Conservation (phyloP, 495 filamentous ascomycete species). For the Choiromyces venosus region DNA sequence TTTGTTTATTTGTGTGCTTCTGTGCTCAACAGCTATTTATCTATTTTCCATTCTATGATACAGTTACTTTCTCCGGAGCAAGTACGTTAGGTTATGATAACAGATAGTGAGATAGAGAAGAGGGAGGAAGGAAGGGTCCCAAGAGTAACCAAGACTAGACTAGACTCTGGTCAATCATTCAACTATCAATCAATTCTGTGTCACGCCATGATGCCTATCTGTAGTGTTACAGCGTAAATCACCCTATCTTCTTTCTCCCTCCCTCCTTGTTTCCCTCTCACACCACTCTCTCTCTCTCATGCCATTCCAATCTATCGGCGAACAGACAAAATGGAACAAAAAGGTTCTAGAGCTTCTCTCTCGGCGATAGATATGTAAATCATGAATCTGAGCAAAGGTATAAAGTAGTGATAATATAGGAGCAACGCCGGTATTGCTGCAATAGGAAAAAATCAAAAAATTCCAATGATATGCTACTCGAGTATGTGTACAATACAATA, state of each 20-base stretch:
- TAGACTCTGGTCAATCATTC: no score
- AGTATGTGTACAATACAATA: constrained; percentile 2
- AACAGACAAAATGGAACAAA: constrained; percentile 28
- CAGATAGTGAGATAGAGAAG: not conserved
- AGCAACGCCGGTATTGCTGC: not conserved
- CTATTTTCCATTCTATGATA: no score
- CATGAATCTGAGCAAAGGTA: not conserved
- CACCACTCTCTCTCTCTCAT: constrained; percentile 14
- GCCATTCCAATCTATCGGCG: constrained; percentile 35
- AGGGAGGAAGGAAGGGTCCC: not conserved
- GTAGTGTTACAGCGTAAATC: not conserved
- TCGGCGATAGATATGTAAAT: not conserved
- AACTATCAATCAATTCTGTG: not conserved
- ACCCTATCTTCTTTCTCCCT: constrained; percentile 2
- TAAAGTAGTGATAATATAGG: not conserved
- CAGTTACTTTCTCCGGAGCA: no score
- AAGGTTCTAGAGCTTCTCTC: not conserved
- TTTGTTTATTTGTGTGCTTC: no score
- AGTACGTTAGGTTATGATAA: not conserved
- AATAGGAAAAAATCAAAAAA: not conserved
- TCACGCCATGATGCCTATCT: not conserved
- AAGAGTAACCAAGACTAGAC: not conserved
- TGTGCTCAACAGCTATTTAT: no score
- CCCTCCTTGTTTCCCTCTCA: constrained; percentile 45
- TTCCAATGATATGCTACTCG: constrained; percentile 1